Conservation (phyloP, 495 filamentous ascomycete species). For the Penicillium paradoxum region DNA sequence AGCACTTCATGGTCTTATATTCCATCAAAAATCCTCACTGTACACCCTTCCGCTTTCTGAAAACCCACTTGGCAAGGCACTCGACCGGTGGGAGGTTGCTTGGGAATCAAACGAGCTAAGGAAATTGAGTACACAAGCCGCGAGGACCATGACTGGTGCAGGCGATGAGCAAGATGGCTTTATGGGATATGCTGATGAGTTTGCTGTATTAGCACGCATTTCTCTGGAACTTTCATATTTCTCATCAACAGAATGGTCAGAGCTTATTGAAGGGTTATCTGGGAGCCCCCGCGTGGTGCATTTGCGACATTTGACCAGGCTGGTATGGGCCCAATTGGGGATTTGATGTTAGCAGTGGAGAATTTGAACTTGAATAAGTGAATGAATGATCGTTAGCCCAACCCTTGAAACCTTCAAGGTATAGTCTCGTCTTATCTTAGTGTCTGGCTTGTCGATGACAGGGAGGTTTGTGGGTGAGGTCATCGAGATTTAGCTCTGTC, state of each 20-base stretch:
- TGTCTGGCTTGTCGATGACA: too few species aligned
- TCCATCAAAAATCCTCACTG: not conserved
- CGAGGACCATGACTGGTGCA: not conserved
- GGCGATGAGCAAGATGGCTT: not conserved
- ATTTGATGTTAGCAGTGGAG: constrained; percentile 4
- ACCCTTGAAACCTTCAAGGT: not conserved
- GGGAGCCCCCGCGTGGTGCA: not conserved
- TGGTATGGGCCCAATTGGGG: constrained; percentile 1
- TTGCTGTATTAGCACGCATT: not conserved
- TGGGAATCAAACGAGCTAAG: not conserved
- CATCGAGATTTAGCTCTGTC: too few species aligned
- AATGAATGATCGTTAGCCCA: not conserved
- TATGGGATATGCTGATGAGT: not conserved
- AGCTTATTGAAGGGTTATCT: not conserved
- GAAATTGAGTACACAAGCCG: not conserved
- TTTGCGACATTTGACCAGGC: constrained; percentile 6
- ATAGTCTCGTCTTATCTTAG: too few species aligned
- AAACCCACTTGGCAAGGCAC: not conserved
- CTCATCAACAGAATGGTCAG: not conserved
- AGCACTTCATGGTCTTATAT: not conserved
- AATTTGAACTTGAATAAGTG: constrained; percentile 16
- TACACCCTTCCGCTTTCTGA: not conserved
- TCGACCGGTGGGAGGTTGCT: not conserved
- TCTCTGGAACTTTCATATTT: not conserved
- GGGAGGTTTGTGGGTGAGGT: too few species aligned